phyloP scores from a whole-genome alignment of 306 rosid species.

The Cicer yamashitae region DNA sequence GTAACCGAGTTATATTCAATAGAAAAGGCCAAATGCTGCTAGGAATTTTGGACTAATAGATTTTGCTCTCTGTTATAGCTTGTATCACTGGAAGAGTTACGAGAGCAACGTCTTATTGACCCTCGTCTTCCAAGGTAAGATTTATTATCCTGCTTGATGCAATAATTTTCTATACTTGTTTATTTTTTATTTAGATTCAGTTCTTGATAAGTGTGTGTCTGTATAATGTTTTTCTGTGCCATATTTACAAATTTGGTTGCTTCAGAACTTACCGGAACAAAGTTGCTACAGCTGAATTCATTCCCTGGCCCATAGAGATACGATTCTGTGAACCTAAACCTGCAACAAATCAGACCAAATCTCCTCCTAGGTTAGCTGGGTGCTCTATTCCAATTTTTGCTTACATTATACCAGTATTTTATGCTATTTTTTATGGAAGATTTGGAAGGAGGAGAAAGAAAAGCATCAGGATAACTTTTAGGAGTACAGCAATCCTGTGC shows the following conservation, averaged over 20 bases:
- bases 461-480: slow-evolving; percentile 33
- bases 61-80: slow-evolving; percentile 61
- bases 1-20: slow-evolving; percentile 37
- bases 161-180: slow-evolving; percentile 1
- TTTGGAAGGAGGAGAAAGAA: slow-evolving; percentile 32
- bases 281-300: slow-evolving; percentile 68
- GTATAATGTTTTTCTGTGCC: slow-evolving; percentile 22
- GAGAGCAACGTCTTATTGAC: slow-evolving; percentile 78
- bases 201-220: slow-evolving; percentile 9
- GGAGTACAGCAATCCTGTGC: slow-evolving; percentile 26
- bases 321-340: slow-evolving; percentile 86
- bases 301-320: slow-evolving; percentile 97
- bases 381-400: slow-evolving; percentile 42
- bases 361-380: slow-evolving; percentile 80
- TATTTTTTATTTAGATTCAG: slow-evolving; percentile 21
- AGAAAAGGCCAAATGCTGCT: slow-evolving; percentile 19
- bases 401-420: slow-evolving; percentile 22
- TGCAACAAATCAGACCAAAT: slow-evolving; percentile 78
- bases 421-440: slow-evolving; percentile 22
- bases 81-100: slow-evolving; percentile 81
- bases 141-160: slow-evolving; percentile 31
- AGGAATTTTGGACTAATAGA: slow-evolving; percentile 16
- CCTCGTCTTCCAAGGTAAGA: slow-evolving; percentile 86
- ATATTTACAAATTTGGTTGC: slow-evolving; percentile 40
- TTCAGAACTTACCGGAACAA: slow-evolving; percentile 90